Conservation (phyloP, 768 basidiomycete species). For the Zangia roseola region DNA sequence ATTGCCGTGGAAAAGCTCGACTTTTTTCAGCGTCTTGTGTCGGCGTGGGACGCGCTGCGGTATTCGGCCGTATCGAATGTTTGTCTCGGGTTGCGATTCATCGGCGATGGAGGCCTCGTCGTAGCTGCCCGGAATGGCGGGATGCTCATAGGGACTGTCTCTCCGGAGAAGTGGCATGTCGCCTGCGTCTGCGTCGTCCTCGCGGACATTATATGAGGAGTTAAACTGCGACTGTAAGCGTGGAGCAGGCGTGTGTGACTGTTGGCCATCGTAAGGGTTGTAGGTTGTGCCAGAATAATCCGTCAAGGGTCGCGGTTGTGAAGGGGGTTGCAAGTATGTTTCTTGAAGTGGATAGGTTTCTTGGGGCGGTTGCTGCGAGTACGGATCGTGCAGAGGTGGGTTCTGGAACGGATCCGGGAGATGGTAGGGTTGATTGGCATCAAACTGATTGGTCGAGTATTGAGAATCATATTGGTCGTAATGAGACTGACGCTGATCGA, state of each 20-base stretch:
- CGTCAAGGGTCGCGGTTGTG: slow-evolving; percentile 19
- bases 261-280: slow-evolving; percentile 20
- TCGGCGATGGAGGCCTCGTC: slow-evolving; percentile 26
- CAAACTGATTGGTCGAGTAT: slow-evolving; percentile 29
- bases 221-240: slow-evolving; percentile 25
- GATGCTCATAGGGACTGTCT: slow-evolving; percentile 33
- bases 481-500: slow-evolving; percentile 39
- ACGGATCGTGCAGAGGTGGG: slow-evolving; percentile 21
- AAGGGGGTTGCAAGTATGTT: slow-evolving; percentile 20
- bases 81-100: slow-evolving; percentile 42
- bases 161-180: slow-evolving; percentile 66
- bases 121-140: slow-evolving; percentile 48
- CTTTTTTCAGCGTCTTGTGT: slow-evolving; percentile 92
- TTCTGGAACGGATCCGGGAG: slow-evolving; percentile 40
- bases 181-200: slow-evolving; percentile 50
- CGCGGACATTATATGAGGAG: slow-evolving; percentile 40
- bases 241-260: slow-evolving; percentile 21
- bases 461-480: slow-evolving; percentile 30
- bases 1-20: slow-evolving; percentile 92
- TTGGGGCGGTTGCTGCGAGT: slow-evolving; percentile 22
- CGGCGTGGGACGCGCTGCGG: slow-evolving; percentile 87
- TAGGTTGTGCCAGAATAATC: slow-evolving; percentile 18
- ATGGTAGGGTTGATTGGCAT: slow-evolving; percentile 34
- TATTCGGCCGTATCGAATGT: slow-evolving; percentile 86
- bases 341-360: slow-evolving; percentile 21